Conservation (phyloP, 345 rosid species). For the Acer saccharum region DNA sequence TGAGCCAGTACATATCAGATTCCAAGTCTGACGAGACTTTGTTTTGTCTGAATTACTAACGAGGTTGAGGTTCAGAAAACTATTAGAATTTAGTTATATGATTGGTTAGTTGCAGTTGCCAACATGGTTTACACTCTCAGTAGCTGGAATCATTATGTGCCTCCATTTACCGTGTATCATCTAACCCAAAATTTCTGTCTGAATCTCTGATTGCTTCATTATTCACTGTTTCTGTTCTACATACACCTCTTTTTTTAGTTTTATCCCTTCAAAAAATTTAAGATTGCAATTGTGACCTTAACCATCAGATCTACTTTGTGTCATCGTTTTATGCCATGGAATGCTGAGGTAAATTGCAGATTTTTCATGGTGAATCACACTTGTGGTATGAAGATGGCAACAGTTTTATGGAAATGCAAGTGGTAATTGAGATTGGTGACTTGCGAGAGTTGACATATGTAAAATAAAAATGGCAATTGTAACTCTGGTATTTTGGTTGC, state of each 20-base stretch:
- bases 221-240: neutral
- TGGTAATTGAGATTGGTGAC: neutral
- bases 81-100: neutral
- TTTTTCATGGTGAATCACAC: neutral
- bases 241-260: neutral
- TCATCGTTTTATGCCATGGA: neutral
- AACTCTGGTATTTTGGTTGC: neutral
- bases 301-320: neutral
- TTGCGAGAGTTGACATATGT: neutral
- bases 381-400: neutral
- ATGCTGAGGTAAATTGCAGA: neutral
- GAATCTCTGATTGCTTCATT: neutral
- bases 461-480: neutral
- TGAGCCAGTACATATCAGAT: conserved; percentile 1
- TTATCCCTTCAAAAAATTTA: neutral
- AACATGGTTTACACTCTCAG: too few species aligned
- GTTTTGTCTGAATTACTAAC: neutral
- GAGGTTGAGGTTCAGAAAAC: neutral
- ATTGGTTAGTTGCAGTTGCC: neutral
- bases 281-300: neutral
- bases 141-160: neutral
- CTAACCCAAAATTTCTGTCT: neutral
- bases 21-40: neutral
- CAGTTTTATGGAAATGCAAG: neutral
- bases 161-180: neutral